Evolutionary conservation across 371 early-diverging fungal species (phyloP), one percentile per base, ranked within the genome.

Genomic region (Lichtheimia ornata): DNA sequence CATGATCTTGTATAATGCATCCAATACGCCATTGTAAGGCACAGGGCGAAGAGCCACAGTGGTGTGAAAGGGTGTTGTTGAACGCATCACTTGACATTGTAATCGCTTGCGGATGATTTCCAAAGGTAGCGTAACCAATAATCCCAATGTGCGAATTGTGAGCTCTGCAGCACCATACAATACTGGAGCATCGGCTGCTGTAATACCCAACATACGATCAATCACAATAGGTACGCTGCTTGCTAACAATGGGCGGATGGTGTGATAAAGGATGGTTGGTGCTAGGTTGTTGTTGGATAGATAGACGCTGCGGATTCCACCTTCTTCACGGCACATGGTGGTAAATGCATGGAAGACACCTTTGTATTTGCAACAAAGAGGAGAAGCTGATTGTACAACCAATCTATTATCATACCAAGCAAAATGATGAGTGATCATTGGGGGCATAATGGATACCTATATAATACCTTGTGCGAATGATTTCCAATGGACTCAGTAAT

Each of bases 91-190:
- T 71, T 96, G 96, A 44, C 89, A 86, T 53, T 92, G 91, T 47
- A 98, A 71, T 9, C 98, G 78, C 49, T 88, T 84, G 9, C 94
- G 84, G 50, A 93, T 84, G 5, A 95, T 97, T 54, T 97, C 95
- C 11, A 98, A 58, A 1, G 98, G 98, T 52, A 95, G 57, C 58
- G 87, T 84, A 11, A 97, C 76, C 30, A 87, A 54, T 17, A 94
- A 73, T 11, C 94, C 88, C 5, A 92, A 18, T 0, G 88, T 82
- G 20, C 79, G 81, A 14, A 91, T 62, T 0, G 74, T 76, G 1
- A 95, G 66, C 65, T 92, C 90, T 1, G 83, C 83, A 41, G 88
- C 64, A 5, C 86, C 78, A 53, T 86, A 88, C 17, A 85, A 56
- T 28, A 90, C 62, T 4, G 94, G 94, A 0, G 85, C 82, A 30